phyloP scores from a whole-genome alignment of 2,329 filamentous ascomycete genomes.

The Sclerotinia borealis region DNA sequence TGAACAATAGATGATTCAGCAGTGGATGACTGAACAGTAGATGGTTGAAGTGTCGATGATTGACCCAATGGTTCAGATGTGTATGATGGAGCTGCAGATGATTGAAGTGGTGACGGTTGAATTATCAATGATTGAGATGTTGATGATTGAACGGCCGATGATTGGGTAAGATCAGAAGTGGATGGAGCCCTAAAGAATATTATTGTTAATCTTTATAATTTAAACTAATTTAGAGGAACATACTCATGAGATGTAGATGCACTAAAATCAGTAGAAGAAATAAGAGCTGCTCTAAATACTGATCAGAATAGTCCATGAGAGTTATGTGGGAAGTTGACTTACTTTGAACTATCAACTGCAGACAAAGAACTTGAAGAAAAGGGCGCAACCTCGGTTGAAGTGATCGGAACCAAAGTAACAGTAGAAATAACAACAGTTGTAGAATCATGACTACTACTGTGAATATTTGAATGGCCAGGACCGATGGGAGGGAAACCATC shows the following conservation, averaged over 20 bases:
- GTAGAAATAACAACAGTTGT: neutral
- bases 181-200: neutral
- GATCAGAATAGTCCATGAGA: neutral
- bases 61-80: too few species aligned
- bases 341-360: neutral
- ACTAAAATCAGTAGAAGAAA: neutral
- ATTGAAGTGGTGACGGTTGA: neutral
- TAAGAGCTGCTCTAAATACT: neutral
- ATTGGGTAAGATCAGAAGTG: neutral
- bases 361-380: neutral
- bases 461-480: neutral
- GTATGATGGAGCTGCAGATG: neutral
- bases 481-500: neutral
- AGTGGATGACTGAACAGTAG: too few species aligned
- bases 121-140: neutral
- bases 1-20: too few species aligned
- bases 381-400: neutral
- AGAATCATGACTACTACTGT: neutral
- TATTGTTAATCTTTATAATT: neutral
- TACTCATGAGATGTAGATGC: neutral
- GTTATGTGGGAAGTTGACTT: neutral
- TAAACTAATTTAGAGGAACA: neutral
- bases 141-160: neutral
- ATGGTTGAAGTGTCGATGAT: too few species aligned
- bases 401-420: neutral